A percentile compares a stretch with the other conserved stretches of the same genome.
phyloP scores from a whole-genome alignment of 805 yeast genomes.

The Monosporozyma servazzii region DNA sequence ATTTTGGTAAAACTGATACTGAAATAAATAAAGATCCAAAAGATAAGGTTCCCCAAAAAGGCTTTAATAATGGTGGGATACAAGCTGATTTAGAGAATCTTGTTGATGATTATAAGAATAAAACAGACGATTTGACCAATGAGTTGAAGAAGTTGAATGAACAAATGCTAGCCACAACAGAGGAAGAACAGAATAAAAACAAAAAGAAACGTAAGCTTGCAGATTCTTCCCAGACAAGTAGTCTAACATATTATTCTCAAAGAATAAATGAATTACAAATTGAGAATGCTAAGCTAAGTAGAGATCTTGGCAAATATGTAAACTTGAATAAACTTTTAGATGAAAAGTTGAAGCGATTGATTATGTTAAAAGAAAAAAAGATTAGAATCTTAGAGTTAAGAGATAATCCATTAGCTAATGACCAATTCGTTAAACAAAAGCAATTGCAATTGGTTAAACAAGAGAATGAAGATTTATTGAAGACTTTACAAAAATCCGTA shows the following conservation, averaged over 20 bases:
- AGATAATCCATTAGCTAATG: slow-evolving; percentile 53
- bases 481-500: slow-evolving; percentile 14
- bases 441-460: slow-evolving; percentile 41
- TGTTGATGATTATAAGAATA: slow-evolving; percentile 47
- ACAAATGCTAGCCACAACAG: slow-evolving; percentile 13
- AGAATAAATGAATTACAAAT: slow-evolving; percentile 32
- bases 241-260: slow-evolving; percentile 21
- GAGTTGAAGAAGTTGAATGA: slow-evolving; percentile 30
- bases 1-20: slow-evolving; percentile 9
- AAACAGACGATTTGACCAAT: slow-evolving; percentile 37
- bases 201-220: slow-evolving; percentile 25
- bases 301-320: slow-evolving; percentile 32
- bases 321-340: slow-evolving; percentile 31
- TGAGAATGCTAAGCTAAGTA: slow-evolving; percentile 33
- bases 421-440: slow-evolving; percentile 50
- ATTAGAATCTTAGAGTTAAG: slow-evolving; percentile 52
- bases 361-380: slow-evolving; percentile 31
- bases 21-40: slow-evolving; percentile 6
- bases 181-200: slow-evolving; percentile 8
- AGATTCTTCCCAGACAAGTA: slow-evolving; percentile 12
- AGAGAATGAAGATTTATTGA: slow-evolving; percentile 52
- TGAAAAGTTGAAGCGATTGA: slow-evolving; percentile 31
- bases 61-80: slow-evolving; percentile 5
- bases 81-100: slow-evolving; percentile 25
- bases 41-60: slow-evolving; percentile 10